Evolutionary conservation across 2,329 filamentous ascomycete species (phyloP), one percentile per base, ranked within the genome.

Genomic region (Didymosphaeria variabile): DNA sequence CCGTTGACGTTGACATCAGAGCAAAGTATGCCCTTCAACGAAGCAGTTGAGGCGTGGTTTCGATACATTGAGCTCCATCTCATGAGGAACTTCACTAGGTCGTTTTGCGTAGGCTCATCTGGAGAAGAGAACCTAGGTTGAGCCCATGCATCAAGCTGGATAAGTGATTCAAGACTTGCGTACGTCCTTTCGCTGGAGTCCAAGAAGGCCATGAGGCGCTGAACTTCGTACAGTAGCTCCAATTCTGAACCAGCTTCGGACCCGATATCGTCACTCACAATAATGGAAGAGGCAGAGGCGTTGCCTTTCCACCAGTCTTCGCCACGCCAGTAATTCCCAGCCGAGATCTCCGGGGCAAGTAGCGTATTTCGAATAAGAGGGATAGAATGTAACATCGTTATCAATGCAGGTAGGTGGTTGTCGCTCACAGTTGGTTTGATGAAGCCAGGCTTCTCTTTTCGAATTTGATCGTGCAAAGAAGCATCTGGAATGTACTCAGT

Each of bases 371-470:
- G 81, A 21, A 84, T 85, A 32, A 85, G 75, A 3, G 87, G 87
- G 58, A 90, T 88, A 21, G 84, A 81, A 68, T 88, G 86, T n/a
- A 88, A 80, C 60, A 90, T 88, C 5, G 86, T 88, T 46, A 90
- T 69, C 21, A 89, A 77, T 4, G 83, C 84, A 31, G 85, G 83
- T n/a, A 88, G 76, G 67, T 86, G 86, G 59, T 85, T 80, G 45
- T 79, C 80, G 46, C 82, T 80, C 13, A 83, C 79, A 2, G 84
- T 78, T 17, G 85, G 86, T 59, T 87, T 87, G 55, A 90, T 76
- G 60, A 89, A 86, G 17, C 82, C 82, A 15, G 87, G 88, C 63
- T 86, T 80, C 36, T 78, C 80, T 5, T 77, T 68, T 61, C 83
- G 81, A 51, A 79, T 63, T 32, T 85, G 81, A 59, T 78, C 74